Base-by-base conservation (phyloP, 805 yeast genomes). In the Nadsonia fulvescens region DNA sequence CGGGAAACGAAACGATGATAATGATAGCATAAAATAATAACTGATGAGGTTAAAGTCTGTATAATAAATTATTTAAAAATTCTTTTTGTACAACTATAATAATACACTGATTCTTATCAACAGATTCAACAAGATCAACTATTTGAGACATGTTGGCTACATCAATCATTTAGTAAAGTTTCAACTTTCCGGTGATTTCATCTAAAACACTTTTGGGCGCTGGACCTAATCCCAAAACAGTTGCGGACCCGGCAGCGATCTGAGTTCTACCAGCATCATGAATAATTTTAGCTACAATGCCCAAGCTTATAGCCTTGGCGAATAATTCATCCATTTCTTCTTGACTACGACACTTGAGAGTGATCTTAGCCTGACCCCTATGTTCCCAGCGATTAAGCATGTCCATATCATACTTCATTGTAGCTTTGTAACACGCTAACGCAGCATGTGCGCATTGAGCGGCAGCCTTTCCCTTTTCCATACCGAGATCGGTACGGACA, bases 361-460 rank as follows among this genome's bases (percentile, higher is more conserved):
- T 71, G 35, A 89, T 81, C 50, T 89, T 89, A 5, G 96, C 94
- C 49, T 86, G 95, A 1, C 99, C 99, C n/a, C n/a, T n/a, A n/a
- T n/a, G n/a, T n/a, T n/a, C n/a, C 25, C 64, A 57, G 5, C 58
- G 49, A 35, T 77, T 71, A 34, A 66, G 63, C 4, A 60, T 56
- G 5, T 58, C 61, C n/a, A n/a, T n/a, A n/a, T n/a, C n/a, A n/a
- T n/a, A n/a, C n/a, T n/a, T n/a, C n/a, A n/a, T n/a, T 2, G 66
- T 56, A 14, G 44, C 37, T 40, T 76, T 71, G 51, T 78, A 89
- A 38, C 89, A 69, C 0, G 89, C 83, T 18, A 89, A 59, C 1
- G 96, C 91, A n/a, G 98, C 98, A 54, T 89, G 99, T 18, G 82
- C 73, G 49, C 96, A 86, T 46, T 89, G 99, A 5, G 98, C 98